These are phyloP conservation scores for Ophiocordyceps unilateralis DNA, from an alignment of 2,329 filamentous ascomycete genomes.

Conservation along the genomic window DNA sequence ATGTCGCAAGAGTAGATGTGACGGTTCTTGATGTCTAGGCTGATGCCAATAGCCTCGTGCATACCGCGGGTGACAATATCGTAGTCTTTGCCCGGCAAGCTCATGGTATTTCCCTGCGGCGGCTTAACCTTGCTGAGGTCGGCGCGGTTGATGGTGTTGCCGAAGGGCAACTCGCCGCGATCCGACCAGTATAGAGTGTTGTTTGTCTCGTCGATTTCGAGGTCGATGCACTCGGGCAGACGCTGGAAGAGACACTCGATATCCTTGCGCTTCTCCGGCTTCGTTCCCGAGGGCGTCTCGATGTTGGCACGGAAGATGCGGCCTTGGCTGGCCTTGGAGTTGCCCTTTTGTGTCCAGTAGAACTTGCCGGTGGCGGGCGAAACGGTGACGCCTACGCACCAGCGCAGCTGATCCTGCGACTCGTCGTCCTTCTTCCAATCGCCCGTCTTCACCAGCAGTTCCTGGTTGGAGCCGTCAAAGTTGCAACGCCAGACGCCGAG, in stretches of 20 bases:
- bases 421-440: constrained; percentile 7
- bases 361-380: constrained; percentile 23
- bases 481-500: constrained; percentile 20
- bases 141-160: constrained; percentile 32
- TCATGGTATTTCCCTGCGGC: not conserved
- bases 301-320: constrained; percentile 34
- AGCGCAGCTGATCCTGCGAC: constrained; percentile 17
- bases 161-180: constrained; percentile 35
- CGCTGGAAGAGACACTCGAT: constrained; percentile 22
- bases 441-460: constrained; percentile 21
- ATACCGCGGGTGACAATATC: constrained; percentile 17
- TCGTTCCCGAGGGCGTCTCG: constrained; percentile 15
- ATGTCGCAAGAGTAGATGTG: constrained; percentile 22
- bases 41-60: constrained; percentile 29
- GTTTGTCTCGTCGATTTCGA: constrained; percentile 31
- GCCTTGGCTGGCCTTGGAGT: constrained; percentile 29
- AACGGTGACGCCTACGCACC: constrained; percentile 40
- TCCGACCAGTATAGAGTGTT: constrained; percentile 42
- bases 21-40: constrained; percentile 17
- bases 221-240: constrained; percentile 38
- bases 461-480: constrained; percentile 20
- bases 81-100: constrained; percentile 6
- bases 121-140: constrained; percentile 1
- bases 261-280: constrained; percentile 19
- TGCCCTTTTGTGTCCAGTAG: constrained; percentile 45